Percentiles rank a stretch among this genome's conserved stretches.
Conservation (phyloP, 2,329 filamentous ascomycete species). For the Pestalotiopsis sp. region DNA sequence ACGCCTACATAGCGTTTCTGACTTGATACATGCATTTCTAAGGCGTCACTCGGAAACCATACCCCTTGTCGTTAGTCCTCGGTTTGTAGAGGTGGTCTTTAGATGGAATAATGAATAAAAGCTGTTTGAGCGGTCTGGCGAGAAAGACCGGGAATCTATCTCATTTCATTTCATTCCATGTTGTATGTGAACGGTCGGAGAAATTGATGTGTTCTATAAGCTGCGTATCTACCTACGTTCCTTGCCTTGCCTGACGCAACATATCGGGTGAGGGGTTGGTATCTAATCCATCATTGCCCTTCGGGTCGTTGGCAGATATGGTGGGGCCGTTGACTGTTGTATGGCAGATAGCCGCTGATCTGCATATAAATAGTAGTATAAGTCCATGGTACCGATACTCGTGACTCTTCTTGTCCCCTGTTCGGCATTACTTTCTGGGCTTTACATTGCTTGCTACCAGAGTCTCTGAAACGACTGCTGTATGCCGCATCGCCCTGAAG, state of each 20-base stretch:
- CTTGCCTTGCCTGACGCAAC: background rate
- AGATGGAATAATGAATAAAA: conserved; percentile 1
- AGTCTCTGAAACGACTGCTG: background rate
- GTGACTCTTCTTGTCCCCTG: too few species aligned
- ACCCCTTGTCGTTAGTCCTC: conserved; percentile 3
- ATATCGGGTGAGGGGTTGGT: background rate
- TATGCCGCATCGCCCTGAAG: background rate
- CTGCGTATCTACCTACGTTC: background rate
- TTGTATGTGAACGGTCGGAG: background rate
- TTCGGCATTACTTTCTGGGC: too few species aligned
- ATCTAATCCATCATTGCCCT: background rate
- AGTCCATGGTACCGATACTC: background rate
- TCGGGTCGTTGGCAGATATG: background rate
- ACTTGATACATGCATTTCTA: conserved; percentile 7
- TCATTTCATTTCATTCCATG: background rate
- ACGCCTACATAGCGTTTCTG: background rate
- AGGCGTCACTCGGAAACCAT: conserved; percentile 3
- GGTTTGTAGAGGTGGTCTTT: background rate
- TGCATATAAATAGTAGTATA: background rate
- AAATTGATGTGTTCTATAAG: too few species aligned
- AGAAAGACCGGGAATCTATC: background rate
- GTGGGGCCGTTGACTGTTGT: background rate
- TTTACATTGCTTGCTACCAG: background rate
- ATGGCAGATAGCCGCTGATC: background rate
- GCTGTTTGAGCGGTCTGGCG: background rate